Percentiles rank a stretch among this genome's conserved stretches.
These are phyloP conservation scores for Sporopachydermia quercuum DNA, from an alignment of 805 yeast species.

Conservation along the genomic window DNA sequence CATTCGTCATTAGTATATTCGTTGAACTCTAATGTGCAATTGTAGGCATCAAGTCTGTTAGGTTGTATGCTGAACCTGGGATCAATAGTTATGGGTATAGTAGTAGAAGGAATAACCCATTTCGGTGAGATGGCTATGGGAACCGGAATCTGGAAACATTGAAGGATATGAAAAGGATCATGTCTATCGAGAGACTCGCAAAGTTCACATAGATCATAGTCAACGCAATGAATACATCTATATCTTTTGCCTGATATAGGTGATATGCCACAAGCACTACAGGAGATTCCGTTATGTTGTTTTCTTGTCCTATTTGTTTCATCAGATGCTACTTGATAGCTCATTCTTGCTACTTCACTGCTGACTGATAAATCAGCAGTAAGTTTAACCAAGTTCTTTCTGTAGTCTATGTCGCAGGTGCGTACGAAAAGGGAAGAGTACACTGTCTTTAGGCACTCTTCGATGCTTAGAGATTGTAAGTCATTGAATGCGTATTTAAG, in stretches of 20 bases:
- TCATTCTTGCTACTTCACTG: not conserved
- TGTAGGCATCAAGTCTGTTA: not conserved
- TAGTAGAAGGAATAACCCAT: conserved; percentile 6
- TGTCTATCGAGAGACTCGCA: conserved; percentile 21
- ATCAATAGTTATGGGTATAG: not conserved
- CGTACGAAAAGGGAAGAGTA: too few species aligned
- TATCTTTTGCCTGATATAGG: conserved; percentile 34
- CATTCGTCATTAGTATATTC: not conserved
- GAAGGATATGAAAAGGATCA: conserved; percentile 12
- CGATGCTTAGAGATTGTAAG: too few species aligned
- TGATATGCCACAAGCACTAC: conserved; percentile 14
- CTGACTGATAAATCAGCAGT: not conserved
- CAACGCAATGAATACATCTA: conserved; percentile 35
- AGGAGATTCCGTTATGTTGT: conserved; percentile 18
- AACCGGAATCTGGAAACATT: conserved; percentile 15
- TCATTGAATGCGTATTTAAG: too few species aligned
- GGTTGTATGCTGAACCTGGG: not conserved
- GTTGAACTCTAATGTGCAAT: not conserved
- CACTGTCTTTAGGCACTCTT: too few species aligned
- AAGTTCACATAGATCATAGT: conserved; percentile 36
- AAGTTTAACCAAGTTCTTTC: not conserved
- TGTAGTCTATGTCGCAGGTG: not conserved
- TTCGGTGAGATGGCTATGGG: conserved; percentile 15
- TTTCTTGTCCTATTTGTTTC: conserved; percentile 10
- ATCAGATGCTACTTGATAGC: conserved; percentile 11